Base-by-base conservation (phyloP, 73 alveolate species). In the Tetrahymena thermophila region DNA sequence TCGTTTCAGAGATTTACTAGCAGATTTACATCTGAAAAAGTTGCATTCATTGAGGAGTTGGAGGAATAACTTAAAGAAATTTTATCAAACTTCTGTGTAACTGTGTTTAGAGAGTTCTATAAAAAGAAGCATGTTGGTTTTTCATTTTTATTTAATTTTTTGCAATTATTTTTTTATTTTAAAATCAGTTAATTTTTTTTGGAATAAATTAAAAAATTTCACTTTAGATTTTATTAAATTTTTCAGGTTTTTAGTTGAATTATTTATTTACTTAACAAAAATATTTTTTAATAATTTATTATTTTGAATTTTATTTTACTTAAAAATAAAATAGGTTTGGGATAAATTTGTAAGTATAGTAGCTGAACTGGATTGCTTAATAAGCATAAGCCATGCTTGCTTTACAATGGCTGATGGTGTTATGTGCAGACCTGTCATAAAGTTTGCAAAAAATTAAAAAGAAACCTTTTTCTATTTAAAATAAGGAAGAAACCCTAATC, bases 301-400 rank as follows among this genome's bases (percentile, higher is more conserved):
- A 40, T n/a, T n/a, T n/a, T n/a, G n/a, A n/a, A n/a, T n/a, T n/a
- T 40, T 40, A 40, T 6, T 40, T 4, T 37, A 4, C 42, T 40
- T 40, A 6, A 71, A 71, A n/a, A 28, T 71, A 28, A 28, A 25
- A 28, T 25, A 71, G 89, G 96, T 94, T 11, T 98, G 98, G 98
- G 97, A 97, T 58, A 21, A 94, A 93, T 95, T 97, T 16, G 56
- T 98, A 25, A 71, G 94, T 56, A 93, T 96, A 43, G 56, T 97
- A 35, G 96, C 97, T 35, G 98, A 98, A 85, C 35, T 98, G 11
- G 99, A 98, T 94, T 97, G 98, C 35, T 94, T 98, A 83, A 56
- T 96, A 31, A 94, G 98, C 3, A 28, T 71, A 31, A 71, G 42
- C 17, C 89, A 71, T 71, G 89, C 89, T 71, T 71, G 40, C 13